Conservation (phyloP, 306 rosid genomes). For the Carpinus fangiana region DNA sequence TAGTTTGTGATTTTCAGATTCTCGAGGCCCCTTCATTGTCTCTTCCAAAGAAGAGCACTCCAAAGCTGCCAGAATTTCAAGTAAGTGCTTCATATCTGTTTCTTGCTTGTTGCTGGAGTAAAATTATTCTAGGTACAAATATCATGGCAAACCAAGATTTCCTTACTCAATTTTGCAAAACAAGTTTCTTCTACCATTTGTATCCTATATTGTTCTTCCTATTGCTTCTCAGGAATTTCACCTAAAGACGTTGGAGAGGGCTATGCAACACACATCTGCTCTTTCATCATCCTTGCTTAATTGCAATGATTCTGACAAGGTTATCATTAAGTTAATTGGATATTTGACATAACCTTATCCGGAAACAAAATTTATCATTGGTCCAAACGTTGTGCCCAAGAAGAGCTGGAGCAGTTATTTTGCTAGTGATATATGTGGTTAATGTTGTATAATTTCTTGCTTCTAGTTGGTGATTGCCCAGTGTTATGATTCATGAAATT, state of each 20-base stretch:
- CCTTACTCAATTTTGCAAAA: constrained; percentile 8
- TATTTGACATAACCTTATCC: constrained; percentile 17
- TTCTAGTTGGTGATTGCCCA: constrained; percentile 21
- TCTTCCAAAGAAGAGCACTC: constrained; percentile 70
- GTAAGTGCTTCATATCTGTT: constrained; percentile 49
- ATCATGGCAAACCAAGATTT: not conserved
- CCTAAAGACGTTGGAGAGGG: constrained; percentile 85
- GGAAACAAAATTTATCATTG: constrained; percentile 6
- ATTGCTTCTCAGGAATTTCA: constrained; percentile 71
- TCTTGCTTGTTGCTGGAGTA: constrained; percentile 1
- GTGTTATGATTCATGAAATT: constrained; percentile 20
- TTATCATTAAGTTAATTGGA: constrained; percentile 18
- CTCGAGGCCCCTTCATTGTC: constrained; percentile 85
- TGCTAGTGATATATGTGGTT: not conserved
- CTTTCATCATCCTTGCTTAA: constrained; percentile 57
- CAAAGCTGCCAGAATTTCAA: constrained; percentile 84
- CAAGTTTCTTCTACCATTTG: constrained; percentile 1
- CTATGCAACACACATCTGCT: constrained; percentile 63
- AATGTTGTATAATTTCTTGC: not conserved
- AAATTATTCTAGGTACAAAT: constrained; percentile 6
- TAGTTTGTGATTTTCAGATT: constrained; percentile 54
- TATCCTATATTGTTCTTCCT: constrained; percentile 13
- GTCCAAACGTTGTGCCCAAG: not conserved
- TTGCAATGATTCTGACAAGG: constrained; percentile 53
- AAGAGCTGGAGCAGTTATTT: not conserved